Evolutionary conservation across 371 early-diverging fungal genomes (phyloP).

Genomic region (Conidiobolus incongruus): DNA sequence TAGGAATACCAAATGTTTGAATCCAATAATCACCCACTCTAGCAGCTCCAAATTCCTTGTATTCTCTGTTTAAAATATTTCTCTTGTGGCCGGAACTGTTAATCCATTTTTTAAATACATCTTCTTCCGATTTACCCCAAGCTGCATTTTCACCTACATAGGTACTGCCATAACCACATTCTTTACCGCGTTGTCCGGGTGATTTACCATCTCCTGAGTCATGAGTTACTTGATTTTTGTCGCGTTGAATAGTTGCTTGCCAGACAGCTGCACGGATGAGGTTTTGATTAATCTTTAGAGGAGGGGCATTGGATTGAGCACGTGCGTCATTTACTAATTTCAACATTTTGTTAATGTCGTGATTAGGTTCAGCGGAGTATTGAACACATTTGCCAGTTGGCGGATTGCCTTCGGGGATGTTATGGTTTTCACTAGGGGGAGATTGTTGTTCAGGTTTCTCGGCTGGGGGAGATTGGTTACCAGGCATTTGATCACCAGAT

Average conservation of each 20-base stretch:
- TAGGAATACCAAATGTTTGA: not conserved
- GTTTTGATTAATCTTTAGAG: not conserved
- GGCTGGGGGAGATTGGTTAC: too few relatives aligned
- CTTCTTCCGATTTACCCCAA: not conserved
- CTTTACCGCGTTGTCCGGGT: constrained; percentile 1
- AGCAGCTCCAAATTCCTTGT: constrained; percentile 1
- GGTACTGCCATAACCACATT: constrained; percentile 7
- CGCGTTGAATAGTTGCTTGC: constrained; percentile 11
- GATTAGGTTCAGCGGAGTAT: too few relatives aligned
- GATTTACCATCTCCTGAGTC: constrained; percentile 8
- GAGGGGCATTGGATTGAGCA: not conserved
- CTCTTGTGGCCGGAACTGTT: constrained; percentile 17
- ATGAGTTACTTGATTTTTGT: constrained; percentile 12
- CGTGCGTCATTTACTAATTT: not conserved
- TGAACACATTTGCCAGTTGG: too few relatives aligned
- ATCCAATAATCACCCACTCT: not conserved
- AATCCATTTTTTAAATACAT: constrained; percentile 15
- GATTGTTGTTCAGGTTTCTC: too few relatives aligned
- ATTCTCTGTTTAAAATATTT: constrained; percentile 12
- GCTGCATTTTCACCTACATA: constrained; percentile 19
- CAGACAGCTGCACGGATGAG: constrained; percentile 10
- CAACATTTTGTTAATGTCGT: not conserved
- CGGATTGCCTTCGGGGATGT: too few relatives aligned
- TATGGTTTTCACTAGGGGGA: too few relatives aligned
- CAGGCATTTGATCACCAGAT: too few relatives aligned